phyloP scores from a whole-genome alignment of 306 rosid genomes.

The Vigna angularis region DNA sequence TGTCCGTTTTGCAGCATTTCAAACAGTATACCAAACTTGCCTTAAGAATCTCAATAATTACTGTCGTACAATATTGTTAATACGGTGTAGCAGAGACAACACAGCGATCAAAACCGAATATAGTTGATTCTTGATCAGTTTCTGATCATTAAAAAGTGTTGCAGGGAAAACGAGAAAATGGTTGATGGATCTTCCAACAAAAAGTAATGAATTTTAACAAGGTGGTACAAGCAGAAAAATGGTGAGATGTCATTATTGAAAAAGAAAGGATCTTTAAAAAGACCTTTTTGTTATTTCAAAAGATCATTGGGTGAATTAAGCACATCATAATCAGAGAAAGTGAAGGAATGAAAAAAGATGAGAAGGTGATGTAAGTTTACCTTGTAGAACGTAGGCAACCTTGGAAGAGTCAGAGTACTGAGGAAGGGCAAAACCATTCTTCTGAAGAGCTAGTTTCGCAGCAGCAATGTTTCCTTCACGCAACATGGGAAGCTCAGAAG shows the following conservation, averaged over 20 bases:
- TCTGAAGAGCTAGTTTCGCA: conserved; percentile 70
- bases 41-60: background rate
- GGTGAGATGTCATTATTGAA: background rate
- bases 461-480: conserved; percentile 86
- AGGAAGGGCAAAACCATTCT: conserved; percentile 81
- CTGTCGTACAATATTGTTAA: background rate
- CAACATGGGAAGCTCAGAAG: conserved; percentile 84
- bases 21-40: no score
- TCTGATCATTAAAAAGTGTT: background rate
- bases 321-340: background rate
- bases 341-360: background rate
- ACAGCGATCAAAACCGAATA: background rate
- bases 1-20: no score
- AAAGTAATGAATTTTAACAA: no score
- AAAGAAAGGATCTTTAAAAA: background rate
- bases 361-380: conserved; percentile 35
- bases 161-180: background rate
- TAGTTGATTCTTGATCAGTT: background rate
- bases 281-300: no score
- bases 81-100: background rate
- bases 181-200: background rate
- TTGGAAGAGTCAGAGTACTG: conserved; percentile 74
- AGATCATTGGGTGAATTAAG: background rate
- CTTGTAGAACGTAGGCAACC: conserved; percentile 87
- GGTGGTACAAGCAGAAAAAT: background rate